These are phyloP conservation scores for Linum trigynum DNA, from an alignment of 345 rosid genomes.

Conservation along the genomic window DNA sequence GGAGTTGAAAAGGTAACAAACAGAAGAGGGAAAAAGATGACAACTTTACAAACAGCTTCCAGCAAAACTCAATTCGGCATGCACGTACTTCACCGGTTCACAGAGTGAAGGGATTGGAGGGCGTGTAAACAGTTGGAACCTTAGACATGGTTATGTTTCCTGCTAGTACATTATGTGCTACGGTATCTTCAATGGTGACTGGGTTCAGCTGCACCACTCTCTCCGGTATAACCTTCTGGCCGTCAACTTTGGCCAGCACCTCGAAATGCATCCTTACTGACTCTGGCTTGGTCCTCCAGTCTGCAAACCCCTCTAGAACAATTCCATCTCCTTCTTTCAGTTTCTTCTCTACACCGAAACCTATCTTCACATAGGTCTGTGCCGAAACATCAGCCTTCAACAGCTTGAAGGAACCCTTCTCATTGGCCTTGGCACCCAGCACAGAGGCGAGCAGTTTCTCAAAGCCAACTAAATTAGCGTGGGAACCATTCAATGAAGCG, in stretches of 20 bases:
- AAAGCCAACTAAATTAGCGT: slow-evolving; percentile 61
- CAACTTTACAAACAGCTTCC: too few relatives aligned
- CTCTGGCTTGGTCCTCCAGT: slow-evolving; percentile 82
- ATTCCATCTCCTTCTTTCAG: slow-evolving; percentile 42
- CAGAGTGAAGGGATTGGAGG: slow-evolving; percentile 51
- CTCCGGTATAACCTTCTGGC: slow-evolving; percentile 62
- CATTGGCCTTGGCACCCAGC: slow-evolving; percentile 60
- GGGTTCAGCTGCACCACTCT: slow-evolving; percentile 61
- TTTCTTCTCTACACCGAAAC: slow-evolving; percentile 76
- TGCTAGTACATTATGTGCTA: slow-evolving; percentile 37
- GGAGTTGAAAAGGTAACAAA: too few relatives aligned
- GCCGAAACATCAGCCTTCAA: slow-evolving; percentile 69
- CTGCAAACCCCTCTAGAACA: slow-evolving; percentile 38
- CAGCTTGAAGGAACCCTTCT: slow-evolving; percentile 67
- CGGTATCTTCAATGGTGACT: slow-evolving; percentile 48
- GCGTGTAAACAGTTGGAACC: slow-evolving; percentile 48
- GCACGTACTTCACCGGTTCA: slow-evolving; percentile 14
- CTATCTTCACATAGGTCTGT: slow-evolving; percentile 76
- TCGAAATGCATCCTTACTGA: slow-evolving; percentile 66
- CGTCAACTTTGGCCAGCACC: slow-evolving; percentile 83
- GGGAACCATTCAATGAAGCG: slow-evolving; percentile 66
- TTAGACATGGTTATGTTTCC: slow-evolving; percentile 54
- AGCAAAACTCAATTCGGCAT: too few relatives aligned
- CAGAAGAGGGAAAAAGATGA: too few relatives aligned
- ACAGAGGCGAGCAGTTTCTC: slow-evolving; percentile 67